phyloP scores from a whole-genome alignment of 2,329 filamentous ascomycete genomes.

The Trichoderma sp. region DNA sequence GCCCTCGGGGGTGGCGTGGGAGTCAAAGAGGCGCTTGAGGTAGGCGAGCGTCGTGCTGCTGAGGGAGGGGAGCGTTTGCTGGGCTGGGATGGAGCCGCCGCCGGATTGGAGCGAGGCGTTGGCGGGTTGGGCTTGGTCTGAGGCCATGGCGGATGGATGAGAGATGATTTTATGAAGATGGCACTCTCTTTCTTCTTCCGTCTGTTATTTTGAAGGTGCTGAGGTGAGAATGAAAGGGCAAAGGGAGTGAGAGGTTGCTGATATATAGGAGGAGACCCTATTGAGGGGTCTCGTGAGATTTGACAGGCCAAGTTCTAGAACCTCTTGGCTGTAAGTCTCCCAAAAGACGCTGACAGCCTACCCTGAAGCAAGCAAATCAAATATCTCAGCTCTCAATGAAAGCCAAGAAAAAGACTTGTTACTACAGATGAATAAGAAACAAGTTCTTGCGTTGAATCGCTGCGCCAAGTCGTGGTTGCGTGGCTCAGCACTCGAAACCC shows the following conservation, averaged over 20 bases:
- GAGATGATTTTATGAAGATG: not conserved
- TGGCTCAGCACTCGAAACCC: slow-evolving; percentile 16
- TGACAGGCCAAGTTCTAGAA: not conserved
- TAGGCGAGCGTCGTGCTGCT: slow-evolving; percentile 46
- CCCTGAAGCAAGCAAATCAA: not conserved
- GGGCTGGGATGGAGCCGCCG: slow-evolving; percentile 50
- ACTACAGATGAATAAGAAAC: not conserved
- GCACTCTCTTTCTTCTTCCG: too few species aligned
- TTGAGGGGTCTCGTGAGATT: not conserved
- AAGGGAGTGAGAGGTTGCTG: not conserved
- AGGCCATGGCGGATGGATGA: not conserved
- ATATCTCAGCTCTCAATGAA: not conserved
- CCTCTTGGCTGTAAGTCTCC: not conserved
- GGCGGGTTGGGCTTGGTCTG: not conserved
- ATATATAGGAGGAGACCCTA: not conserved
- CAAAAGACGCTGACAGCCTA: not conserved
- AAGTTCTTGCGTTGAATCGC: slow-evolving; percentile 12
- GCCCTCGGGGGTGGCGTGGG: slow-evolving; percentile 46
- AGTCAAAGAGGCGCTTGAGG: slow-evolving; percentile 51
- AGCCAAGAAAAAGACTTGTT: not conserved
- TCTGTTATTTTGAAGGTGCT: not conserved
- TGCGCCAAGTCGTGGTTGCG: slow-evolving; percentile 17
- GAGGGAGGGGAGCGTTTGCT: slow-evolving; percentile 47
- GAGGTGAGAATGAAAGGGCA: not conserved
- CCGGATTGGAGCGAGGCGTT: slow-evolving; percentile 46